These are phyloP conservation scores for Platanthera guangdongensis DNA, from an alignment of 106 monocot genomes.

Conservation along the genomic window DNA sequence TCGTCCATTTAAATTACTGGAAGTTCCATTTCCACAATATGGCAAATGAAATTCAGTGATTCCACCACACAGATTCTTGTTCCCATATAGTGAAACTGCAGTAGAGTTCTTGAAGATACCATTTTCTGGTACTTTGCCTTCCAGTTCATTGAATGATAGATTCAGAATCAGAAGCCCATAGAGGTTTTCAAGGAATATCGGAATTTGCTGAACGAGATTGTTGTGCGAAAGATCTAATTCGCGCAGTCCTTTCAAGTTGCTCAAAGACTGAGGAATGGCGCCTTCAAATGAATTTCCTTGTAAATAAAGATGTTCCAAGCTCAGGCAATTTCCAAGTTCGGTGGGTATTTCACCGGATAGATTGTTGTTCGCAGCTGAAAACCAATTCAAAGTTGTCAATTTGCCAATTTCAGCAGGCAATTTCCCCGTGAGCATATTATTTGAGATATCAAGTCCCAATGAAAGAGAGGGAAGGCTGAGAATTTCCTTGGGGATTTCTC, in stretches of 20 bases:
- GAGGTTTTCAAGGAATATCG: conserved; percentile 1
- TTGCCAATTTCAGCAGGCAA: background rate
- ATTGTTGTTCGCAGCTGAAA: conserved; percentile 4
- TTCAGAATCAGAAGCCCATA: background rate
- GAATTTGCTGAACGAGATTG: conserved; percentile 13
- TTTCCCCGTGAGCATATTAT: background rate
- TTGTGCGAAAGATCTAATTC: conserved; percentile 13
- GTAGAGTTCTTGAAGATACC: conserved; percentile 5
- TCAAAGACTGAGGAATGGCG: conserved; percentile 15
- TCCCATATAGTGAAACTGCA: background rate
- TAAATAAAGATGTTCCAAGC: conserved; percentile 4
- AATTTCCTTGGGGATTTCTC: conserved; percentile 7
- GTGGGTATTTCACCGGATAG: conserved; percentile 6
- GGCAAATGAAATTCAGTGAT: background rate
- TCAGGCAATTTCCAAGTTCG: background rate
- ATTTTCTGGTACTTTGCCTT: conserved; percentile 6
- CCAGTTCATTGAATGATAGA: conserved; percentile 7
- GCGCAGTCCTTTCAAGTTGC: conserved; percentile 5
- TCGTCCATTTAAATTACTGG: background rate
- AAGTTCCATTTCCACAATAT: background rate
- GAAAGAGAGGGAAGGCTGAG: background rate
- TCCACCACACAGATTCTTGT: conserved; percentile 11
- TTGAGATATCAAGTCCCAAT: background rate
- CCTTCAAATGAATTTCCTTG: conserved; percentile 11
- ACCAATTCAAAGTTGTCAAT: background rate